Evolutionary conservation across 257 asterid genomes (phyloP).

Genomic region (Perilla frutescens): DNA sequence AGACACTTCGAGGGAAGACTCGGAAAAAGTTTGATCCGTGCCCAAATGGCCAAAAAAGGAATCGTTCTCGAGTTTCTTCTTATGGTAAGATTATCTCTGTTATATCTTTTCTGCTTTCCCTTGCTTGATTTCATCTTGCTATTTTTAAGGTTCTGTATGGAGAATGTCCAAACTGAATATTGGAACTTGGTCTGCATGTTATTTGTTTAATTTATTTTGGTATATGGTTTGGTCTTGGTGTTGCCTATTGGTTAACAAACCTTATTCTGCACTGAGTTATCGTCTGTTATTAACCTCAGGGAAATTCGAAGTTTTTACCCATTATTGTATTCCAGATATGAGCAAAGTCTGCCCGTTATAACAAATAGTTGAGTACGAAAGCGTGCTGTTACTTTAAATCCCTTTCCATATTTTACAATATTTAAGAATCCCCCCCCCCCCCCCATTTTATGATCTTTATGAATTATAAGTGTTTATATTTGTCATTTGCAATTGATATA

Average conservation of each 20-base stretch:
- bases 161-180: background rate
- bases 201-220: background rate
- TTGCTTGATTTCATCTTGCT: conserved; percentile 1
- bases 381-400: background rate
- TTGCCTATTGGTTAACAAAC: conserved; percentile 8
- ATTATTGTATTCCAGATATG: background rate
- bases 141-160: background rate
- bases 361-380: background rate
- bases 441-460: too few relatives aligned
- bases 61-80: conserved; percentile 53
- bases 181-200: background rate
- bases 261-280: background rate
- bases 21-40: conserved; percentile 67
- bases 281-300: background rate
- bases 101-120: conserved; percentile 20
- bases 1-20: conserved; percentile 62
- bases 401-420: background rate
- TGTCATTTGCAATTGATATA: too few relatives aligned
- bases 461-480: too few relatives aligned
- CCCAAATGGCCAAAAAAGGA: conserved; percentile 54
- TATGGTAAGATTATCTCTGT: conserved; percentile 55
- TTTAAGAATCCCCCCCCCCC: too few relatives aligned
- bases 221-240: background rate
- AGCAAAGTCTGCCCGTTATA: background rate
- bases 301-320: background rate